phyloP scores from a whole-genome alignment of 2,329 filamentous ascomycete species.

The Colletotrichum salicis region DNA sequence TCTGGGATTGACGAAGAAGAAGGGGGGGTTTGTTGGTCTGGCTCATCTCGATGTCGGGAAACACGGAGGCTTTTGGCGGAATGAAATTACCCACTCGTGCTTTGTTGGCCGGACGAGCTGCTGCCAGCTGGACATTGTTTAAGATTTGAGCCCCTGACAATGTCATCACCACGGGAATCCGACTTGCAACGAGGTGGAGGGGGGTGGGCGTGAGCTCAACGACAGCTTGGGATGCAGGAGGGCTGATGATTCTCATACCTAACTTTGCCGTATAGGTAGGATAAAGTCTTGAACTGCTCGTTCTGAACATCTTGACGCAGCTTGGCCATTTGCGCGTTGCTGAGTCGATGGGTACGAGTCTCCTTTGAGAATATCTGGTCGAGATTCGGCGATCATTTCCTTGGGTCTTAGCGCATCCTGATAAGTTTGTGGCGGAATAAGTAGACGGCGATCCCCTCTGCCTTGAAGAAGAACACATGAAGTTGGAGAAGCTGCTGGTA shows the following conservation, averaged over 20 bases:
- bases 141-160: slow-evolving; percentile 23
- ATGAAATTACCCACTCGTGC: slow-evolving; percentile 27
- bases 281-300: neutral
- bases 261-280: neutral
- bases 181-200: neutral
- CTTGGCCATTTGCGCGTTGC: slow-evolving; percentile 19
- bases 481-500: neutral
- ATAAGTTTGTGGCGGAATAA: slow-evolving; percentile 1
- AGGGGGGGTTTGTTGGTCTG: neutral
- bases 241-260: neutral
- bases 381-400: neutral
- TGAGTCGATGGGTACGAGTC: slow-evolving; percentile 11
- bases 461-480: neutral
- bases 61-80: slow-evolving; percentile 23
- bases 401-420: neutral
- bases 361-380: neutral
- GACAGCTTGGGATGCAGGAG: neutral
- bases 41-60: slow-evolving; percentile 23
- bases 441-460: slow-evolving; percentile 14
- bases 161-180: slow-evolving; percentile 21
- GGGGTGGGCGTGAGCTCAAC: neutral
- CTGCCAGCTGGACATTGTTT: slow-evolving; percentile 18
- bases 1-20: slow-evolving; percentile 18
- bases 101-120: slow-evolving; percentile 28
- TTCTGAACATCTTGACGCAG: neutral